phyloP scores from a whole-genome alignment of 2,329 filamentous ascomycete genomes.

The Aureobasidium sp. region DNA sequence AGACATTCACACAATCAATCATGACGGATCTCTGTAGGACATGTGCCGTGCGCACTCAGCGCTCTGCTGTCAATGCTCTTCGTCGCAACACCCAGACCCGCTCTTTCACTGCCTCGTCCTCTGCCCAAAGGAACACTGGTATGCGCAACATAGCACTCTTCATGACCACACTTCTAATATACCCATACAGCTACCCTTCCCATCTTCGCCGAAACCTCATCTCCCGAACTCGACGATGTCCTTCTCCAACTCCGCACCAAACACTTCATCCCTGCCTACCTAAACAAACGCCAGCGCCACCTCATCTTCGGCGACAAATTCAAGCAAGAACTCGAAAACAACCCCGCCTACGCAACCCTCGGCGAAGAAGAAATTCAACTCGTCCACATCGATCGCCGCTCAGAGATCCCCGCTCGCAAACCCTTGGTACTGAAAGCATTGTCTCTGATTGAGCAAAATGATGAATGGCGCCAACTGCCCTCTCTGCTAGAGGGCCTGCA shows the following conservation, averaged over 20 bases:
- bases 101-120: conserved; percentile 5
- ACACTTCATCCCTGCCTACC: conserved; percentile 36
- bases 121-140: conserved; percentile 6
- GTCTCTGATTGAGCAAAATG: conserved; percentile 20
- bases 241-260: conserved; percentile 34
- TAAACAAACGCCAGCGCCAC: conserved; percentile 31
- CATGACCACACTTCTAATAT: background rate
- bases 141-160: background rate
- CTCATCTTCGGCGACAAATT: conserved; percentile 35
- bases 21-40: conserved; percentile 24
- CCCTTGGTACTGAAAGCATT: conserved; percentile 23
- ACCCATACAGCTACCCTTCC: too few species aligned
- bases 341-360: conserved; percentile 34
- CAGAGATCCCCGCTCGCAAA: conserved; percentile 22
- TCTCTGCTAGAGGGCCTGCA: conserved; percentile 25
- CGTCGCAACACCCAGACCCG: conserved; percentile 8
- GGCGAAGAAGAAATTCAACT: conserved; percentile 31
- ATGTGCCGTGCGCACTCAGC: conserved; percentile 25
- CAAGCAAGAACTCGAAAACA: conserved; percentile 32
- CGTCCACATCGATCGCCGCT: conserved; percentile 23
- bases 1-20: conserved; percentile 1
- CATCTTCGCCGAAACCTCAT: conserved; percentile 32
- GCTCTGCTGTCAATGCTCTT: conserved; percentile 16
- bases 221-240: conserved; percentile 31
- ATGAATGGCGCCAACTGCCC: conserved; percentile 29